These are phyloP conservation scores for Lactarius indigo DNA, from an alignment of 768 basidiomycete genomes.

Conservation along the genomic window DNA sequence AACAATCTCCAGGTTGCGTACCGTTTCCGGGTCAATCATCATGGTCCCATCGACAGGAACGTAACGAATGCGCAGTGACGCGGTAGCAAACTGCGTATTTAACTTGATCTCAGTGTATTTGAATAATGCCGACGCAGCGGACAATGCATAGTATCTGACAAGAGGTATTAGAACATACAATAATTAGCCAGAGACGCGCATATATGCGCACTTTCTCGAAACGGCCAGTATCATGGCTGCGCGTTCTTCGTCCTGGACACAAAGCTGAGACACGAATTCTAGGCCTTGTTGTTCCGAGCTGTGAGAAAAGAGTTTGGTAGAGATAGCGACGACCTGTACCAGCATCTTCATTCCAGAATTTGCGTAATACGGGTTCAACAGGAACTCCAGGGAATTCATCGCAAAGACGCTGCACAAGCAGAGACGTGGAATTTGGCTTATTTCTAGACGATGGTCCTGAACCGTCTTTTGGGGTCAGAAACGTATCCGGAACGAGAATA, in stretches of 20 bases:
- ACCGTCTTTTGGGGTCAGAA: constrained; percentile 55
- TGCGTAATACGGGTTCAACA: constrained; percentile 68
- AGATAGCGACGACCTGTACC: constrained; percentile 41
- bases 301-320: not conserved
- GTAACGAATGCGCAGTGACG: constrained; percentile 72
- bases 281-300: constrained; percentile 47
- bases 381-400: constrained; percentile 70
- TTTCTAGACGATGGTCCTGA: constrained; percentile 43
- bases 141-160: constrained; percentile 81
- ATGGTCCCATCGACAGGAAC: constrained; percentile 85
- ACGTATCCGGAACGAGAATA: constrained; percentile 81
- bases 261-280: constrained; percentile 74
- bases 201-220: constrained; percentile 68
- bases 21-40: constrained; percentile 91
- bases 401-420: constrained; percentile 67
- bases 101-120: constrained; percentile 72
- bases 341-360: constrained; percentile 82
- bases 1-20: constrained; percentile 84
- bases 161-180: constrained; percentile 18
- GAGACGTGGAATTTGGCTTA: constrained; percentile 46
- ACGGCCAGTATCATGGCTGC: constrained; percentile 76
- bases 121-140: constrained; percentile 82
- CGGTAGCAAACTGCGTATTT: constrained; percentile 65
- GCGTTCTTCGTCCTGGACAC: constrained; percentile 76
- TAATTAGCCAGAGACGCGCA: constrained; percentile 8